phyloP scores from a whole-genome alignment of 306 rosid species.

The Sicyos baderoa region DNA sequence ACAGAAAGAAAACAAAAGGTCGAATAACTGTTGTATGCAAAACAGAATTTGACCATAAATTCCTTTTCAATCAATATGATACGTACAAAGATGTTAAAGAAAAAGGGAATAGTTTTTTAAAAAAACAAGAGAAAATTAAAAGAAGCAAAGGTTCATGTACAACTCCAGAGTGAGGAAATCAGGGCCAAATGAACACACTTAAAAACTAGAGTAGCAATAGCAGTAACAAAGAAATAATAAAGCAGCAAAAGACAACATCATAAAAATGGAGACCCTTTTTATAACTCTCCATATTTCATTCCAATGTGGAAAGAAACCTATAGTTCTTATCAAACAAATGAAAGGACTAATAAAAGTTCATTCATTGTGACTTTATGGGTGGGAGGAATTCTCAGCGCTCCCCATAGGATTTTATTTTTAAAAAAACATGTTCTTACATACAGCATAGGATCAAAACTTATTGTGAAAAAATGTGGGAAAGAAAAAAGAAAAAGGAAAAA shows the following conservation, averaged over 20 bases:
- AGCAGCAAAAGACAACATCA: too few relatives aligned
- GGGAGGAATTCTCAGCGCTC: background rate
- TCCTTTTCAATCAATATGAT: background rate
- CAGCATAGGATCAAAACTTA: background rate
- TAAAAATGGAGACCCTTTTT: background rate
- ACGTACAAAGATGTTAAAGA: background rate
- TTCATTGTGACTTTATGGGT: background rate
- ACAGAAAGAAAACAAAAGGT: constrained; percentile 14
- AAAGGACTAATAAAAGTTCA: background rate
- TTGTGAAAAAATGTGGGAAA: too few relatives aligned
- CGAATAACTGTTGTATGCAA: background rate
- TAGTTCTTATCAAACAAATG: background rate
- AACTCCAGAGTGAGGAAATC: too few relatives aligned
- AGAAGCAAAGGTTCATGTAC: too few relatives aligned
- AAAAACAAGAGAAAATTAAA: too few relatives aligned
- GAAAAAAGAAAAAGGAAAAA: background rate
- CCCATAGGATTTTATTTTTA: background rate
- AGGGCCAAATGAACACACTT: too few relatives aligned
- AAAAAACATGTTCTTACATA: background rate
- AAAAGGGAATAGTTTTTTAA: background rate
- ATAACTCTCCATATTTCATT: background rate
- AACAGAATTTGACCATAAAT: background rate
- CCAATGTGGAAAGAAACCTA: background rate
- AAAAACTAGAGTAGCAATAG: too few relatives aligned
- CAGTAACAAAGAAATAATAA: too few relatives aligned